Evolutionary conservation across 768 basidiomycete genomes (phyloP), one percentile per base, ranked within the genome.

Genomic region (Calocera cornea): DNA sequence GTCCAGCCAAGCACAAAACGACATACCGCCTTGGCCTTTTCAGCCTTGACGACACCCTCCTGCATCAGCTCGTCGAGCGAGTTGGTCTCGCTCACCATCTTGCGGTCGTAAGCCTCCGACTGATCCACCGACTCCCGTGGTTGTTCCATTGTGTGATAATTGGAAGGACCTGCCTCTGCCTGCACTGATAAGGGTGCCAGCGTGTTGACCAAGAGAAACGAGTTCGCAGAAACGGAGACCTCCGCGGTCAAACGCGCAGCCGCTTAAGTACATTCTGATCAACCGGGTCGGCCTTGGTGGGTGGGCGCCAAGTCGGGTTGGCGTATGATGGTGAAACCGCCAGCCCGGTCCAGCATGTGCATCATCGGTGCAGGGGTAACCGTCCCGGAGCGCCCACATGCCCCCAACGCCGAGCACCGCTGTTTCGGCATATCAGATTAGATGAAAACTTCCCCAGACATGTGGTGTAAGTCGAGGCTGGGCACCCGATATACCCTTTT

Each of bases 1-100:
- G 19, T 36, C 34, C 64, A 24, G 64, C 34, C 10, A 34, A 41
- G 24, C 2, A 7, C 54, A 31, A 7, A 11, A 27, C 54, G 54
- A 19, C 44, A 8, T 36, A 64, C 64, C 36, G 64, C 64, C 31
- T 40, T 34, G 7, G 38, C 34, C 36, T 34, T 41, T 40, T 64
- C 64, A 24, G 38, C 64, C 64, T 64, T 64, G 64, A 34, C n/a
- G 34, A 64, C 64, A 64, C 64, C 64, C 34, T 64, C 64, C 64
- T 64, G 64, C 11, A 34, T 64, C 7, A 36, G n/a, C n/a, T 64
- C 34, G 11, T 64, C 64, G 64, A 64, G 3, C 34, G 54, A 60
- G 27, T 31, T 60, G 8, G 27, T 60, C 54, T 60, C 54, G 31
- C 54, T 60, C 27, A 10, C 54, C 31, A 60, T 60, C 54, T 60